These are phyloP conservation scores for Russula abietina DNA, from an alignment of 768 basidiomycete species.

Conservation along the genomic window DNA sequence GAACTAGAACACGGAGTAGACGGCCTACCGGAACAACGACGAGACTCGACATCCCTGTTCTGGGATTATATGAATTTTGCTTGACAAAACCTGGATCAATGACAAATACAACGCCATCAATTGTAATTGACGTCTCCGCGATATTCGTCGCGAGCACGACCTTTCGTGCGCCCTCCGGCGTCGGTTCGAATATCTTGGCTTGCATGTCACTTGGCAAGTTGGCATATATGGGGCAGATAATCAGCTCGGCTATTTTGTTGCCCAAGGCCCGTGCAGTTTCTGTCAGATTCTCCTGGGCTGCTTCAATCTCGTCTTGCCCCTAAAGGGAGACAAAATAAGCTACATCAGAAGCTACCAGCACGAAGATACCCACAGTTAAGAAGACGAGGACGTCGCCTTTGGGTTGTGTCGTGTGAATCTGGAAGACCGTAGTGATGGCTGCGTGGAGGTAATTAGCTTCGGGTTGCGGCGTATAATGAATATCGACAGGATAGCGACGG, in stretches of 20 bases:
- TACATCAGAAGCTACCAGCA: neutral
- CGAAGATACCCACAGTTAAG: slow-evolving; percentile 61
- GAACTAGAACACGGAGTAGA: neutral
- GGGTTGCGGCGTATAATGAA: slow-evolving; percentile 98
- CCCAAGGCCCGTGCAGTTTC: slow-evolving; percentile 93
- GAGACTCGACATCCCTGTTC: slow-evolving; percentile 96
- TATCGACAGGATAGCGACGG: slow-evolving; percentile 94
- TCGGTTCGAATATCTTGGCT: slow-evolving; percentile 98
- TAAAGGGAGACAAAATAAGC: slow-evolving; percentile 29
- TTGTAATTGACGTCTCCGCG: slow-evolving; percentile 99
- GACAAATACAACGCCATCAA: slow-evolving; percentile 98
- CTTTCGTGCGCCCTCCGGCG: slow-evolving; percentile 92
- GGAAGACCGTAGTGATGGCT: slow-evolving; percentile 97
- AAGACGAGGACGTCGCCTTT: slow-evolving; percentile 98
- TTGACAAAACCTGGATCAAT: slow-evolving; percentile 99
- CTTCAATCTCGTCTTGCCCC: slow-evolving; percentile 99
- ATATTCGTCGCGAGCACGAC: slow-evolving; percentile 98
- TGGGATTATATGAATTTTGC: slow-evolving; percentile 97
- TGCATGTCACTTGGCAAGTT: slow-evolving; percentile 99
- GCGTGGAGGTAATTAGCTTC: slow-evolving; percentile 99
- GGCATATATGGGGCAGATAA: slow-evolving; percentile 97
- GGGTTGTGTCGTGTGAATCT: slow-evolving; percentile 98
- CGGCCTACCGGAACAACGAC: slow-evolving; percentile 85
- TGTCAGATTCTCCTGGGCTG: slow-evolving; percentile 90
- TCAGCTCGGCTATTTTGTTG: slow-evolving; percentile 91